Evolutionary conservation across 2,329 filamentous ascomycete species (phyloP).

Genomic region (Beauveria pseudobassiana): DNA sequence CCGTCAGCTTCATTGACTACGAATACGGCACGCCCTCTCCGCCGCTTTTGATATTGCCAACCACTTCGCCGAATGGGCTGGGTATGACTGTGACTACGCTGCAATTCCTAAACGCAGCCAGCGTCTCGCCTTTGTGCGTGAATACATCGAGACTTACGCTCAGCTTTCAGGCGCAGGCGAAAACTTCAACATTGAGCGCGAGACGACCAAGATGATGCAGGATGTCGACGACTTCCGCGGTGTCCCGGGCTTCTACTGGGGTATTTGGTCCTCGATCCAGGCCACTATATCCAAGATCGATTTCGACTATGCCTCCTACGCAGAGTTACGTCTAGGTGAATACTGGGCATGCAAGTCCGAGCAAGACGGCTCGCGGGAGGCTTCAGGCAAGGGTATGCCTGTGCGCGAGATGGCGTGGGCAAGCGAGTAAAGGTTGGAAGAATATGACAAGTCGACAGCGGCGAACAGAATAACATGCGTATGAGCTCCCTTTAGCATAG

Average conservation of each 20-base stretch:
- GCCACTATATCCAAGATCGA: slow-evolving; percentile 90
- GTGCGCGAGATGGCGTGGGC: slow-evolving; percentile 78
- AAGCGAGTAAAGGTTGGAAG: slow-evolving; percentile 16
- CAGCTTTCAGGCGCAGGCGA: slow-evolving; percentile 37
- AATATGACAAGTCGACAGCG: not conserved
- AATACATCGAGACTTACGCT: slow-evolving; percentile 75
- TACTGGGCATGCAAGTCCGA: slow-evolving; percentile 90
- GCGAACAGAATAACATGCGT: not conserved
- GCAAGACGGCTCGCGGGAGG: slow-evolving; percentile 51
- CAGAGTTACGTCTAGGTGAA: slow-evolving; percentile 76
- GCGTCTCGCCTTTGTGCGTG: slow-evolving; percentile 70
- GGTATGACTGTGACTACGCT: slow-evolving; percentile 87
- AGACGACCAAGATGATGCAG: slow-evolving; percentile 60
- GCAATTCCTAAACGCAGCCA: slow-evolving; percentile 72
- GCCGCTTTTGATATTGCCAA: slow-evolving; percentile 96
- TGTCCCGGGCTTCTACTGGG: slow-evolving; percentile 84
- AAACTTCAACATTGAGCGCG: slow-evolving; percentile 46
- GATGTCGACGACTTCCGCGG: slow-evolving; percentile 87
- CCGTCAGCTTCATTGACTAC: slow-evolving; percentile 90
- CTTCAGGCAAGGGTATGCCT: slow-evolving; percentile 51
- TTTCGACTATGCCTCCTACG: slow-evolving; percentile 92
- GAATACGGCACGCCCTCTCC: slow-evolving; percentile 90
- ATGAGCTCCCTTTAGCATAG: not conserved
- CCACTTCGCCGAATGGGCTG: slow-evolving; percentile 97
- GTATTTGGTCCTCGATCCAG: slow-evolving; percentile 94